Evolutionary conservation across 345 rosid species (phyloP), one percentile per base, ranked within the genome.

Genomic region (Eucalyptus leucophloia): DNA sequence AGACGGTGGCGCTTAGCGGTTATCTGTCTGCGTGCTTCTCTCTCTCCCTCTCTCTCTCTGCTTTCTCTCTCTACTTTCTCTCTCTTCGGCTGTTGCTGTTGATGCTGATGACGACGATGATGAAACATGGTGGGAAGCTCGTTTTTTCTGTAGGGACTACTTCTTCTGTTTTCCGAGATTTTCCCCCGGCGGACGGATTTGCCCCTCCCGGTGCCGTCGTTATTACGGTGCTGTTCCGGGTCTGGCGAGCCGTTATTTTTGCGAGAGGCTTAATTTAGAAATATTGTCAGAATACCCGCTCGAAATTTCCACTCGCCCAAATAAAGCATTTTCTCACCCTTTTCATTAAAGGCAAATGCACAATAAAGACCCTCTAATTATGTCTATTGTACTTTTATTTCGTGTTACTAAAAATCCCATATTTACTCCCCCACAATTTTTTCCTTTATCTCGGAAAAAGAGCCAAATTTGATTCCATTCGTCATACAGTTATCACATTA

Each of bases 401-500:
- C 2, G 28, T 21, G 62, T 56, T 56, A 9, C 13, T 10, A 56
- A 23, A 56, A 23, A 9, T 23, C 26, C 62, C 12, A 56, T 8
- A 56, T 56, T 23, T 23, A 4, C 60, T 18, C 23, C 56, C 51
- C 56, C 24, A 53, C 24, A 7, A 53, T 53, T 2, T 53, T 53
- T 53, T 53, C 1, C 10, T 19, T 53, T 56, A 56, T 54, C 2
- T 56, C 62, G 2, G 0, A 0, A 56, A 23, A 56, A 23, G 5
- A 24, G 3, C 30, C 12, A 56, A 9, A 56, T 56, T 19, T 4
- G 6, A 24, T 56, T 56, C 13, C 6, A 56, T 56, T 21, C 0
- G 1, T 0, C 0, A 23, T 54, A 9, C 26, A 24, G 2, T 56
- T 24, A 0, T 56, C 7, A 56, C 7, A 5, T 26, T 26, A 56